Evolutionary conservation across 2,329 filamentous ascomycete species (phyloP), one percentile per base, ranked within the genome.

Genomic region (Paecilomyces fulvus): DNA sequence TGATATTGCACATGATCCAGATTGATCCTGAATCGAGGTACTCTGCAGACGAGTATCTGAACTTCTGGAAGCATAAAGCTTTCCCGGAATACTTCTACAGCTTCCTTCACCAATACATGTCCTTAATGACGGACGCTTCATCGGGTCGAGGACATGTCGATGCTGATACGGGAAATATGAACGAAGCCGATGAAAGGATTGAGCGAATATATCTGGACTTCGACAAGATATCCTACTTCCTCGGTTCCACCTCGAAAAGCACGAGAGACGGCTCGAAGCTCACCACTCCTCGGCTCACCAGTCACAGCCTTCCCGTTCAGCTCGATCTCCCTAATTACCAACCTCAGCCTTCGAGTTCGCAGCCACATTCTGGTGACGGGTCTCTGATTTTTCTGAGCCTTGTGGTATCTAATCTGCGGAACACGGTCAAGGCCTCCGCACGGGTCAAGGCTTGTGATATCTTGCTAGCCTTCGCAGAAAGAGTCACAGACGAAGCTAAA

Each of bases 61-160:
- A 91, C 21, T 92, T 96, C 65, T 97, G 90, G 85, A 89, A 90
- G 65, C 84, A 83, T 51, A 96, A 92, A 68, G 90, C 92, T 3
- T 99, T 99, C 61, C 95, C 94, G 0, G 84, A 89, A 57, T 99
- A 99, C 73, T 99, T 99, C 67, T 97, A 96, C 78, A 95, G 85
- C 68, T 97, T 99, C 68, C 79, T 99, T 30, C 94, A 99, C 69
- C 92, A 96, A 66, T 96, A 99, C 69, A 96, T 99, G 90, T 89
- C 90, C 63, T 82, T 95, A 55, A 89, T 99, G 60, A 97, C 94
- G 3, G 91, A 97, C 69, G 88, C 92, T 0, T 89, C 88, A 0
- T 89, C 90, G 1, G 90, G 90, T 0, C 86, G 88, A 61, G 85
- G 83, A 54, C 82, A 86, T 10, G 81, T 90, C 48, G 86, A 87